A percentile compares a stretch with the other conserved stretches of the same genome.
Conservation (phyloP, 2,329 filamentous ascomycete species). For the Hypoxylon sp. region DNA sequence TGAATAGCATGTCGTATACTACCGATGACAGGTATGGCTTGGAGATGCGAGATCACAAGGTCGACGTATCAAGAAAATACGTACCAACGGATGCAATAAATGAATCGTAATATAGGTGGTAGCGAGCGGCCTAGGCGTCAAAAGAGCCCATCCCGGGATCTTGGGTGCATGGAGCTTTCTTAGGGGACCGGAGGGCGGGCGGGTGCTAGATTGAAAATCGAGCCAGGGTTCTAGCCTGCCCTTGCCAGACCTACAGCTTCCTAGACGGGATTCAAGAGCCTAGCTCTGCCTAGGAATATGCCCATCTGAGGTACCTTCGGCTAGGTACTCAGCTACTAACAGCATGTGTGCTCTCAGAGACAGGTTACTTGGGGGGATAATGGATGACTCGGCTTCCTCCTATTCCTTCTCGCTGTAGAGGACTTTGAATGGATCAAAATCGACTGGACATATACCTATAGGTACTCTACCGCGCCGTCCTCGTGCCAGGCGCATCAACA, state of each 20-base stretch:
- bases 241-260: conserved; percentile 12
- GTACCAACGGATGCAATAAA: conserved; percentile 29
- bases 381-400: conserved; percentile 13
- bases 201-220: conserved; percentile 34
- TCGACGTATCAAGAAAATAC: too few relatives aligned
- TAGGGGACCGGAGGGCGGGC: conserved; percentile 37
- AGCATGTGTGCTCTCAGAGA: neutral
- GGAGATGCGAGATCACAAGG: too few relatives aligned
- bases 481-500: too few relatives aligned
- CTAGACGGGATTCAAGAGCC: conserved; percentile 20
- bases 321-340: too few relatives aligned
- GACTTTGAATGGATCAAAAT: conserved; percentile 12
- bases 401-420: neutral
- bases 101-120: conserved; percentile 35
- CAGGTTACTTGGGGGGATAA: neutral
- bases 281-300: conserved; percentile 3
- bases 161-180: conserved; percentile 45
- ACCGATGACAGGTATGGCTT: too few relatives aligned
- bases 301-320: too few relatives aligned
- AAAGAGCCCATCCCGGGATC: conserved; percentile 46
- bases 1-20: too few relatives aligned
- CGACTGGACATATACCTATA: conserved; percentile 9
- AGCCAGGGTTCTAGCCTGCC: conserved; percentile 45
- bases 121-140: conserved; percentile 34
- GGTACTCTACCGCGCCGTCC: too few relatives aligned